Conservation (phyloP, 495 filamentous ascomycete genomes). For the Saxophila tyrrhenica region DNA sequence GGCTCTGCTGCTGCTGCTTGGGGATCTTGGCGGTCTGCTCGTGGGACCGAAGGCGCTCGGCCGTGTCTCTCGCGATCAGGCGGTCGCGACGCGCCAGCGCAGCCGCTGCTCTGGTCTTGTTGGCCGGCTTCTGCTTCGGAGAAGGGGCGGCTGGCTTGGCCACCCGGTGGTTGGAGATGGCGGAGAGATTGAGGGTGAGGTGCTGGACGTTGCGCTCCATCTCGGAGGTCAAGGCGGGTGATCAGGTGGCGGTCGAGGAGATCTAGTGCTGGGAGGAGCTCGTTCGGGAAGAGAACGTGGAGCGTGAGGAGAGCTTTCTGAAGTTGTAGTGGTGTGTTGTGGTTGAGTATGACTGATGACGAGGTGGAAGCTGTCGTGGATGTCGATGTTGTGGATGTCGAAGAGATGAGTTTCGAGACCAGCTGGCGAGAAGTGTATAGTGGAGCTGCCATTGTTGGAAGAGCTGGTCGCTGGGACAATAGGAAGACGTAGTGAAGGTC, state of each 20-base stretch:
- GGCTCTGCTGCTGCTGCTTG: no score
- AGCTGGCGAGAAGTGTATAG: constrained; percentile 1
- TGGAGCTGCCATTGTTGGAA: neutral
- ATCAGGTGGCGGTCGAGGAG: constrained; percentile 66
- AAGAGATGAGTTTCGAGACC: constrained; percentile 4
- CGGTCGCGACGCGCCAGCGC: neutral
- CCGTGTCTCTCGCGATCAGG: no score
- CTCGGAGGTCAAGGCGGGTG: constrained; percentile 26
- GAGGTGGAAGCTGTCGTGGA: no score
- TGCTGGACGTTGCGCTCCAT: constrained; percentile 4
- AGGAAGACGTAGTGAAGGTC: neutral
- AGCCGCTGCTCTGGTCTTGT: neutral
- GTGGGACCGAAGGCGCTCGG: no score
- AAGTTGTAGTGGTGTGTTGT: constrained; percentile 2
- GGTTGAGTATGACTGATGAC: no score
- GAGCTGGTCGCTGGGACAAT: neutral
- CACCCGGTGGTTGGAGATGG: constrained; percentile 19
- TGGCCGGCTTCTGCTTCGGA: neutral
- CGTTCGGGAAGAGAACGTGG: constrained; percentile 51
- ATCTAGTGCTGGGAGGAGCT: constrained; percentile 65
- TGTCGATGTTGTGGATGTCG: neutral
- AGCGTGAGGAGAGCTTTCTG: constrained; percentile 44
- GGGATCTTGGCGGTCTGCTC: no score
- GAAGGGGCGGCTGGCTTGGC: neutral
- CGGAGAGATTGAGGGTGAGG: constrained; percentile 18